A percentile compares a stretch with the other conserved stretches of the same genome.
Conservation (phyloP, 2,329 filamentous ascomycete genomes). For the Xylariaceae sp. region DNA sequence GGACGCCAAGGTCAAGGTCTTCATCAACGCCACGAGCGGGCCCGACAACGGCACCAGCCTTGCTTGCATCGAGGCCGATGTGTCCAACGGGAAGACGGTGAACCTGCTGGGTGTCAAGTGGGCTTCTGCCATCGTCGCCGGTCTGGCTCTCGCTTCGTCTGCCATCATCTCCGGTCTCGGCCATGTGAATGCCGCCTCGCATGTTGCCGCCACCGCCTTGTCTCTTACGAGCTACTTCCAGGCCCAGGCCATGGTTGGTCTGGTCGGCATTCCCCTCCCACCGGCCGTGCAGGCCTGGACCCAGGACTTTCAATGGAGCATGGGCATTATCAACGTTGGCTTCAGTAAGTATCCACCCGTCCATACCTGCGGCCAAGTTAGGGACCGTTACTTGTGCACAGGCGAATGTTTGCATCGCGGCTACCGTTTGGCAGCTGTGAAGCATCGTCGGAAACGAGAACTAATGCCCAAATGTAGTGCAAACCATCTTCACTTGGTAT, state of each 20-base stretch:
- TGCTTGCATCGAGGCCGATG: slow-evolving; percentile 78
- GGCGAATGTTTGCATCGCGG: too few species aligned
- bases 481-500: slow-evolving; percentile 89
- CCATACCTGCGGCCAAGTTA: not conserved
- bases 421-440: too few species aligned
- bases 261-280: slow-evolving; percentile 72
- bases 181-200: slow-evolving; percentile 88
- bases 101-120: slow-evolving; percentile 84
- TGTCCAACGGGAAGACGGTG: slow-evolving; percentile 90
- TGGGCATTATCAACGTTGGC: slow-evolving; percentile 84
- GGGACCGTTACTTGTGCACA: too few species aligned
- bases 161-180: slow-evolving; percentile 84
- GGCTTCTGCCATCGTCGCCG: slow-evolving; percentile 81
- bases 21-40: slow-evolving; percentile 64
- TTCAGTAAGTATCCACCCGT: slow-evolving; percentile 39
- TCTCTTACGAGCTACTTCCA: slow-evolving; percentile 96
- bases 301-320: slow-evolving; percentile 96
- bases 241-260: slow-evolving; percentile 82
- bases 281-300: slow-evolving; percentile 91
- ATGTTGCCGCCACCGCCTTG: slow-evolving; percentile 87
- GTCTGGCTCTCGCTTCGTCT: slow-evolving; percentile 73
- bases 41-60: slow-evolving; percentile 47
- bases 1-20: slow-evolving; percentile 75
- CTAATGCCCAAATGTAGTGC: slow-evolving; percentile 42
- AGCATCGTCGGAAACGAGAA: not conserved